Evolutionary conservation across 495 filamentous ascomycete genomes (phyloP).

Genomic region (Penicillium argentinense): DNA sequence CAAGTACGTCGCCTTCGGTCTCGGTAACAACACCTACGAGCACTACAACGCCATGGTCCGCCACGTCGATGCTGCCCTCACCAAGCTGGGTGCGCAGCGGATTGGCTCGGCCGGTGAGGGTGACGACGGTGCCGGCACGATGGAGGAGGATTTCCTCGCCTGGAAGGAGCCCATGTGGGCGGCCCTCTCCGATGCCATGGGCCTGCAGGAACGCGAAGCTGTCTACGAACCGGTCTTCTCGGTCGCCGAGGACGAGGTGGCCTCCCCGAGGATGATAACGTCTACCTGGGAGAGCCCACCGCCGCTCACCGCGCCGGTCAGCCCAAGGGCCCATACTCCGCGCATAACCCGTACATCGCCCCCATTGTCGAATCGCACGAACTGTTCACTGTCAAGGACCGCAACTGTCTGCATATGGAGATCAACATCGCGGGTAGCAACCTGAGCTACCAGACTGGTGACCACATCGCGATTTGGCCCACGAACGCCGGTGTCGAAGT

Average conservation of each 20-base stretch:
- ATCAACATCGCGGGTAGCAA: conserved; percentile 81
- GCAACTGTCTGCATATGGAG: conserved; percentile 97
- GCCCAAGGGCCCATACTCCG: conserved; percentile 88
- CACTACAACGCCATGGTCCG: conserved; percentile 99
- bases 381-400: conserved; percentile 85
- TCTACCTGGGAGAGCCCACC: conserved; percentile 96
- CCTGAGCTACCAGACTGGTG: conserved; percentile 89
- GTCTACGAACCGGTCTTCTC: conserved; percentile 92
- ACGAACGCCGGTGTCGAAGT: conserved; percentile 94
- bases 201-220: conserved; percentile 90
- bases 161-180: conserved; percentile 99
- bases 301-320: conserved; percentile 87
- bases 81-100: conserved; percentile 75
- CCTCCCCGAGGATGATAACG: conserved; percentile 76
- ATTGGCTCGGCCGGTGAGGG: conserved; percentile 92
- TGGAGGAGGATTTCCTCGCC: conserved; percentile 99
- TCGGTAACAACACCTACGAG: conserved; percentile 98
- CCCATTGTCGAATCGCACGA: conserved; percentile 89
- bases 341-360: conserved; percentile 95
- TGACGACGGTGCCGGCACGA: conserved; percentile 96
- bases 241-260: conserved; percentile 72
- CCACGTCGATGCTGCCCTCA: conserved; percentile 75
- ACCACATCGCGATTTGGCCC: conserved; percentile 97
- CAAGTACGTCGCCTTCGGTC: conserved; percentile 92
- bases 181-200: conserved; percentile 76